phyloP scores from a whole-genome alignment of 257 asterid genomes.

The Nemophila menziesii region DNA sequence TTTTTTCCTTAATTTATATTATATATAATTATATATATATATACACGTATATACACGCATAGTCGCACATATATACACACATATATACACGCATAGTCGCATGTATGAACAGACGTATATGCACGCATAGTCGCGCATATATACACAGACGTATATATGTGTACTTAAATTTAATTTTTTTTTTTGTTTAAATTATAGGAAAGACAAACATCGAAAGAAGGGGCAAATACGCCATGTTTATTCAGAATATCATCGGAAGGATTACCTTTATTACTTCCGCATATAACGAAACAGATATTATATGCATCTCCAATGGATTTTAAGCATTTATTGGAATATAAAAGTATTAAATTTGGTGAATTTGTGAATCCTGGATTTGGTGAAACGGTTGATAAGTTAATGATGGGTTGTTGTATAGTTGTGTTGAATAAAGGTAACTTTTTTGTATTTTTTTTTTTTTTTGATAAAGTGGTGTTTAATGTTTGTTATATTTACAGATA shows the following conservation, averaged over 20 bases:
- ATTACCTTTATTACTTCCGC: slow-evolving; percentile 77
- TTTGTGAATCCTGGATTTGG: slow-evolving; percentile 51
- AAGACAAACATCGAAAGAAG: slow-evolving; percentile 80
- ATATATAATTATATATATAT: neutral
- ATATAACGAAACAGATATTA: slow-evolving; percentile 67
- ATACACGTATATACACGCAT: neutral
- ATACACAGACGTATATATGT: neutral
- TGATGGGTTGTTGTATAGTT: slow-evolving; percentile 76
- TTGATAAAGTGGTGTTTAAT: neutral
- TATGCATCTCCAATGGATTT: slow-evolving; percentile 63
- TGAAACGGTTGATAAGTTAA: slow-evolving; percentile 53
- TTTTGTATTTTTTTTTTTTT: slow-evolving; percentile 1
- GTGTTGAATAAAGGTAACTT: slow-evolving; percentile 54
- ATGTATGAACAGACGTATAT: too few species aligned
- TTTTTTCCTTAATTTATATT: slow-evolving; percentile 12
- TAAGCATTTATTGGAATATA: slow-evolving; percentile 74
- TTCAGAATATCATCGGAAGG: slow-evolving; percentile 98
- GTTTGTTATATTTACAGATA: slow-evolving; percentile 29
- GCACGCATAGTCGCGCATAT: neutral
- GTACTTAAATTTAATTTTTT: too few species aligned
- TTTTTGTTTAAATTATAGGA: slow-evolving; percentile 41
- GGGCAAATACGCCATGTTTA: slow-evolving; percentile 54
- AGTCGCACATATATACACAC: neutral
- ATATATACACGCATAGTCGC: neutral
- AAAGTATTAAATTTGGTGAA: slow-evolving; percentile 61